Conservation (phyloP, 139 green algal species). For the Chlamydomonas asymmetrica region DNA sequence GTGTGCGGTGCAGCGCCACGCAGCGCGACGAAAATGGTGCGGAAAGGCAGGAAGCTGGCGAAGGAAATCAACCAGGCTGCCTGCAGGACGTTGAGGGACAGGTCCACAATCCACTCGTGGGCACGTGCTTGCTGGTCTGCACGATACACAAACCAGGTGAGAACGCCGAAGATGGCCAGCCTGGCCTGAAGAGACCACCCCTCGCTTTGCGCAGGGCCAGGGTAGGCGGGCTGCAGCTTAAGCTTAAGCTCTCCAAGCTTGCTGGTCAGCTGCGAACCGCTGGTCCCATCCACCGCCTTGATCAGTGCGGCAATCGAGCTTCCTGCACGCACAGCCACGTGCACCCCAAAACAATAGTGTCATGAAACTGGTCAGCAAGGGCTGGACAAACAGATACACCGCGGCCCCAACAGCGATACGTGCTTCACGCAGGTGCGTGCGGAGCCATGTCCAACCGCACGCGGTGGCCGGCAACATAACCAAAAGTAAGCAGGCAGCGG, state of each 20-base stretch:
- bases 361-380: slow-evolving; percentile 12
- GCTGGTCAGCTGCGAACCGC: slow-evolving; percentile 6
- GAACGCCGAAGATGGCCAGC: slow-evolving; percentile 15
- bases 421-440: no score
- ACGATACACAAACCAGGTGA: slow-evolving; percentile 34
- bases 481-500: no score
- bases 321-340: slow-evolving; percentile 13
- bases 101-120: slow-evolving; percentile 56
- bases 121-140: slow-evolving; percentile 33
- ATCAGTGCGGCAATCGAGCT: slow-evolving; percentile 45
- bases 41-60: slow-evolving; percentile 49
- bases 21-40: slow-evolving; percentile 40
- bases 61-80: slow-evolving; percentile 51
- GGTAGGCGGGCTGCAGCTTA: slow-evolving; percentile 37
- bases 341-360: slow-evolving; percentile 6
- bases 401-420: no score
- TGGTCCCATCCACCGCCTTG: slow-evolving; percentile 37
- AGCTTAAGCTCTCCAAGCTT: slow-evolving; percentile 32
- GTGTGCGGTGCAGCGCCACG: slow-evolving; percentile 38
- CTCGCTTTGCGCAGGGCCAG: slow-evolving; percentile 12
- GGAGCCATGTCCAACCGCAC: no score
- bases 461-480: no score
- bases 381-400: no score
- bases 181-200: slow-evolving; percentile 30
- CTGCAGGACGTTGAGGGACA: slow-evolving; percentile 51